A percentile compares a stretch with the other conserved stretches of the same genome.
These are phyloP conservation scores for cucumber (Cucumis sativus) DNA, from an alignment of 306 rosid species.

Conservation along the genomic window DNA sequence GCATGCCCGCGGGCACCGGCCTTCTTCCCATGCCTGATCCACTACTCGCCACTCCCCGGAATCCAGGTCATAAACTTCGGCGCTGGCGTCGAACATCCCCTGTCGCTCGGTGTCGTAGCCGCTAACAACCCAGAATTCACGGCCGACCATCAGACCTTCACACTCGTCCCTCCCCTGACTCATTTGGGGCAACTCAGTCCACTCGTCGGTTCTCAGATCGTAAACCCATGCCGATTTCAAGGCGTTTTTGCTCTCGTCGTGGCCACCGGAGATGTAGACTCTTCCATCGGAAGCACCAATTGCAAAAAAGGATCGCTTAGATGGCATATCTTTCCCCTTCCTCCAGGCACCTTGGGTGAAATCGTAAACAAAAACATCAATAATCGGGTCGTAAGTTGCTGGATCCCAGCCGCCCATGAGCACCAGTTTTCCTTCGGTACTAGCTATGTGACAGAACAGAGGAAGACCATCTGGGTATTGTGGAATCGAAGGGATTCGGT, in stretches of 20 bases:
- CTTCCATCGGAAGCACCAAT: conserved; percentile 23
- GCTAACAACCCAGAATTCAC: conserved; percentile 44
- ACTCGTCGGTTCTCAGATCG: conserved; percentile 25
- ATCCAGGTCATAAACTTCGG: conserved; percentile 21
- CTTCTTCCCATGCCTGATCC: conserved; percentile 30
- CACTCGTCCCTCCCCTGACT: conserved; percentile 49
- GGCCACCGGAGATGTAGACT: conserved; percentile 39
- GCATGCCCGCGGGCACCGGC: conserved; percentile 35
- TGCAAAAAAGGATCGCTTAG: conserved; percentile 35
- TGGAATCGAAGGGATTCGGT: conserved; percentile 31
- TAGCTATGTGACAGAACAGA: conserved; percentile 33
- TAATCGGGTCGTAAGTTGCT: conserved; percentile 28
- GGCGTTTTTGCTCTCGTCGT: conserved; percentile 46
- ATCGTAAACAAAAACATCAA: conserved; percentile 37
- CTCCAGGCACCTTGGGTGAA: conserved; percentile 28
- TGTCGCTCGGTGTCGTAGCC: conserved; percentile 43
- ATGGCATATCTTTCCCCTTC: conserved; percentile 32
- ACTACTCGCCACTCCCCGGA: conserved; percentile 32
- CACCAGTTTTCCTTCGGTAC: conserved; percentile 42
- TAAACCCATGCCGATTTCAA: conserved; percentile 34
- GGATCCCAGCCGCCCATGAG: conserved; percentile 58
- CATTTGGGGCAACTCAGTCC: conserved; percentile 31
- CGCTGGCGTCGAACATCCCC: conserved; percentile 31
- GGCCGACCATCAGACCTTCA: conserved; percentile 28
- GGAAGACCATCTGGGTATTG: conserved; percentile 33